Conservation (phyloP, 208 protist species). For the Strigomonas culicis region DNA sequence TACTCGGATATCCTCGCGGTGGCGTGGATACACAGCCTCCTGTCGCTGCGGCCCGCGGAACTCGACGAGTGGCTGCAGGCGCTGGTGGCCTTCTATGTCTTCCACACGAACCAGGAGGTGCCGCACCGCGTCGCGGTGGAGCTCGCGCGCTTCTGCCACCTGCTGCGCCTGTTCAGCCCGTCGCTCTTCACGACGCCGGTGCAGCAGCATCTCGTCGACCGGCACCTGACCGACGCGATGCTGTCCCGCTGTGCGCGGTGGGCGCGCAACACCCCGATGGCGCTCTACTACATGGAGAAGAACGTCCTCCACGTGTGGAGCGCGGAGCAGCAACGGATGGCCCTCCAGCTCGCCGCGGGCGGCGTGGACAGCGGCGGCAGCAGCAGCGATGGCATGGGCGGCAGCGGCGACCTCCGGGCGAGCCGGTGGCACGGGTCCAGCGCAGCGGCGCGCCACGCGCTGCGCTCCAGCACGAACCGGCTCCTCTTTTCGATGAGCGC, state of each 20-base stretch:
- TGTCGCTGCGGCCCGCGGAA: conserved; percentile 29
- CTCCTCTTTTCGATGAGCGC: background rate
- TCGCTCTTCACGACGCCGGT: conserved; percentile 49
- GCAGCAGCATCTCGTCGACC: conserved; percentile 29
- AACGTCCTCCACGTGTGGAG: background rate
- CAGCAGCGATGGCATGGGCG: background rate
- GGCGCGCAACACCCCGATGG: conserved; percentile 28
- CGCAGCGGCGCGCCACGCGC: too few species aligned
- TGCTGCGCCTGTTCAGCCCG: conserved; percentile 48
- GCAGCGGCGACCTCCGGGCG: too few species aligned
- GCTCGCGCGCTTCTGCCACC: conserved; percentile 55
- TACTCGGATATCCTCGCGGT: conserved; percentile 71
- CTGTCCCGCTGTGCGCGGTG: conserved; percentile 18
- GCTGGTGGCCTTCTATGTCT: conserved; percentile 45
- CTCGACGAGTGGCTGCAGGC: conserved; percentile 50
- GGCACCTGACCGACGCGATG: conserved; percentile 36
- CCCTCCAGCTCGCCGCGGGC: background rate
- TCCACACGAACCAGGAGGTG: conserved; percentile 34
- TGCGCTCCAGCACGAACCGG: background rate
- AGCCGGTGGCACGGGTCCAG: background rate
- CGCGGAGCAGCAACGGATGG: background rate
- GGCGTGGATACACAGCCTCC: conserved; percentile 63
- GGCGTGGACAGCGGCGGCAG: background rate
- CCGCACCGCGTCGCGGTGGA: conserved; percentile 63
- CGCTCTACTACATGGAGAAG: conserved; percentile 7